phyloP scores from a whole-genome alignment of 805 yeast species.

The Peterozyma xylosa region DNA sequence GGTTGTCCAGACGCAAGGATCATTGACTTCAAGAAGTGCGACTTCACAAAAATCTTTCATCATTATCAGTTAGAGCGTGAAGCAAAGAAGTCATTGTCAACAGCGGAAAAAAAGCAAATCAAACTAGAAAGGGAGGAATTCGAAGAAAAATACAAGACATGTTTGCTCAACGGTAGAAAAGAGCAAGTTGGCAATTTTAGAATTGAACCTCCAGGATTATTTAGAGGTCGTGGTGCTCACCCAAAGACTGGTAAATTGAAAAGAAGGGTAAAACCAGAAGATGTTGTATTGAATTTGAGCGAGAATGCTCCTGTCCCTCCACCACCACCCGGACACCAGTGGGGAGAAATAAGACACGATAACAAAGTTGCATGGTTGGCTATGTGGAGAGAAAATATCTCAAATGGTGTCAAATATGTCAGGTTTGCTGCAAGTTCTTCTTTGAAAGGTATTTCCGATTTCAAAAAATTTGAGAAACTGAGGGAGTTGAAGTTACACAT shows the following conservation, averaged over 20 bases:
- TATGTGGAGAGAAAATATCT: slow-evolving; percentile 93
- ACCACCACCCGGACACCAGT: slow-evolving; percentile 79
- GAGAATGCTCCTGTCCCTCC: slow-evolving; percentile 64
- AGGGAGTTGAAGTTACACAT: slow-evolving; percentile 73
- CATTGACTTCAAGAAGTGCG: slow-evolving; percentile 58
- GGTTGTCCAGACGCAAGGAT: slow-evolving; percentile 50
- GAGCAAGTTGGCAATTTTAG: slow-evolving; percentile 92
- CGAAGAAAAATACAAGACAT: slow-evolving; percentile 78
- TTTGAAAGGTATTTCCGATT: slow-evolving; percentile 85
- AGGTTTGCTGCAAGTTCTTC: slow-evolving; percentile 88
- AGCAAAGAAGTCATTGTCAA: slow-evolving; percentile 59
- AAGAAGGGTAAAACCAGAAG: slow-evolving; percentile 83
- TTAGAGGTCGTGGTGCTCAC: slow-evolving; percentile 95
- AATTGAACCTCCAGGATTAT: slow-evolving; percentile 93
- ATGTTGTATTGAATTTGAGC: slow-evolving; percentile 77
- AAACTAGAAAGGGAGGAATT: slow-evolving; percentile 65
- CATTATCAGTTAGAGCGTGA: slow-evolving; percentile 65
- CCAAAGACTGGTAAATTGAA: slow-evolving; percentile 93
- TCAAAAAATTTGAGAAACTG: slow-evolving; percentile 89
- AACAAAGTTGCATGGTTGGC: slow-evolving; percentile 93
- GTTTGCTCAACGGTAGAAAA: slow-evolving; percentile 77
- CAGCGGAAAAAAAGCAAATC: slow-evolving; percentile 67
- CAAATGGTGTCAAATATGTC: slow-evolving; percentile 79
- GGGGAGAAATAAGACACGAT: slow-evolving; percentile 90
- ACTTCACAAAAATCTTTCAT: slow-evolving; percentile 67